Conservation (phyloP, 768 basidiomycete species). For the Lyophyllum atratum region DNA sequence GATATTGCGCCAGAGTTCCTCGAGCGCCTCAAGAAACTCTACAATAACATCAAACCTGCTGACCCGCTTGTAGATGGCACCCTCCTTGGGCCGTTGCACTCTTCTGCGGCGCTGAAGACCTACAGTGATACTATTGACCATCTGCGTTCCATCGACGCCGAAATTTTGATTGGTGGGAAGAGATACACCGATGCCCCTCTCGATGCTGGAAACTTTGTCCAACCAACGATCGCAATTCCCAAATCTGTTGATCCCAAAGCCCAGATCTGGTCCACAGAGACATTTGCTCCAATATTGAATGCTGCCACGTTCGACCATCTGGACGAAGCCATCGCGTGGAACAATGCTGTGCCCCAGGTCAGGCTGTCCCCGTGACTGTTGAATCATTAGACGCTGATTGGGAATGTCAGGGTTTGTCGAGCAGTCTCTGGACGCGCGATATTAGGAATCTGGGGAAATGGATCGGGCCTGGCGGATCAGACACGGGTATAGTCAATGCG, state of each 20-base stretch:
- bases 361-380: slow-evolving; percentile 16
- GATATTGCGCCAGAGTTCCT: slow-evolving; percentile 78
- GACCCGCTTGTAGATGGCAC: slow-evolving; percentile 79
- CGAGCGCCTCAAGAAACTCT: slow-evolving; percentile 69
- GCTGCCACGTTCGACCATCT: slow-evolving; percentile 85
- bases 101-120: slow-evolving; percentile 60
- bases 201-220: slow-evolving; percentile 80
- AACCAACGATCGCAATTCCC: slow-evolving; percentile 82
- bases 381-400: slow-evolving; percentile 12
- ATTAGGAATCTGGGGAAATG: slow-evolving; percentile 85
- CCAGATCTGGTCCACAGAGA: slow-evolving; percentile 75
- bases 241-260: slow-evolving; percentile 53
- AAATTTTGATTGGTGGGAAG: slow-evolving; percentile 75
- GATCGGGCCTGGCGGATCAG: slow-evolving; percentile 88
- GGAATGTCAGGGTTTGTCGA: slow-evolving; percentile 70
- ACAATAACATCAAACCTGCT: slow-evolving; percentile 73
- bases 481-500: slow-evolving; percentile 92
- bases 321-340: slow-evolving; percentile 86
- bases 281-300: slow-evolving; percentile 88
- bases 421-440: slow-evolving; percentile 89
- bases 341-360: slow-evolving; percentile 85
- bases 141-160: slow-evolving; percentile 66
- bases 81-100: slow-evolving; percentile 87
- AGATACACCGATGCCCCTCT: slow-evolving; percentile 53
- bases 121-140: slow-evolving; percentile 64